Percentiles rank a stretch among this genome's conserved stretches.
Evolutionary conservation across 108 stramenopile species (phyloP).

Genomic region (Pseudonitzschia delicatissima): DNA sequence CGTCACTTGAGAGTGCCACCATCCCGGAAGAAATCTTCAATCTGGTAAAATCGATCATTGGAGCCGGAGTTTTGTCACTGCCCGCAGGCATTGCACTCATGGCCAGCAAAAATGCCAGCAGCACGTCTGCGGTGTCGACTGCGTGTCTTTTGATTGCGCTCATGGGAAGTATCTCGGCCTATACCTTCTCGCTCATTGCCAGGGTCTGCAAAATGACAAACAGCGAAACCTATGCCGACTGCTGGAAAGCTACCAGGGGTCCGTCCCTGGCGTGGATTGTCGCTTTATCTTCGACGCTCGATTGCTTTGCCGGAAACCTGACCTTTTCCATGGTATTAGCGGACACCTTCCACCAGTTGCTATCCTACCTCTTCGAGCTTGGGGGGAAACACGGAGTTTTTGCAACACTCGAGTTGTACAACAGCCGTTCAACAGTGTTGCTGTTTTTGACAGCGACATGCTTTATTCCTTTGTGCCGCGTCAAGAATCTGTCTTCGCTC

Average conservation of each 20-base stretch:
- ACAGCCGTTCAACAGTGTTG: conserved; percentile 34
- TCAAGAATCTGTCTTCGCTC: conserved; percentile 72
- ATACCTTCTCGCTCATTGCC: conserved; percentile 85
- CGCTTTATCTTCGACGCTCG: conserved; percentile 10
- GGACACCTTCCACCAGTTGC: conserved; percentile 60
- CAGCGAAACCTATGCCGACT: conserved; percentile 16
- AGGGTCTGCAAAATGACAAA: conserved; percentile 64
- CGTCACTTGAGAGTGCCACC: conserved; percentile 29
- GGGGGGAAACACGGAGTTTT: neutral
- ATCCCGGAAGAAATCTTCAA: conserved; percentile 78
- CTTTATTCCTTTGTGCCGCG: conserved; percentile 86
- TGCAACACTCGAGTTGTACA: neutral
- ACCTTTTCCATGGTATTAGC: conserved; percentile 90
- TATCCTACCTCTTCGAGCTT: conserved; percentile 26
- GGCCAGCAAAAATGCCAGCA: conserved; percentile 6
- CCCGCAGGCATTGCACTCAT: conserved; percentile 63
- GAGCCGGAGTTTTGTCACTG: conserved; percentile 79
- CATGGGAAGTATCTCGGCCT: conserved; percentile 80
- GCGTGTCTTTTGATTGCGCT: conserved; percentile 56
- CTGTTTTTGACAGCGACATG: conserved; percentile 57
- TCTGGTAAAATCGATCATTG: conserved; percentile 81
- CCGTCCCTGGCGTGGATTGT: conserved; percentile 55
- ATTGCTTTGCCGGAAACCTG: conserved; percentile 64
- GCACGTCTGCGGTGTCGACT: conserved; percentile 74
- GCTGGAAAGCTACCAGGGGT: conserved; percentile 41